phyloP scores from a whole-genome alignment of 805 yeast species.

The Candida takata region DNA sequence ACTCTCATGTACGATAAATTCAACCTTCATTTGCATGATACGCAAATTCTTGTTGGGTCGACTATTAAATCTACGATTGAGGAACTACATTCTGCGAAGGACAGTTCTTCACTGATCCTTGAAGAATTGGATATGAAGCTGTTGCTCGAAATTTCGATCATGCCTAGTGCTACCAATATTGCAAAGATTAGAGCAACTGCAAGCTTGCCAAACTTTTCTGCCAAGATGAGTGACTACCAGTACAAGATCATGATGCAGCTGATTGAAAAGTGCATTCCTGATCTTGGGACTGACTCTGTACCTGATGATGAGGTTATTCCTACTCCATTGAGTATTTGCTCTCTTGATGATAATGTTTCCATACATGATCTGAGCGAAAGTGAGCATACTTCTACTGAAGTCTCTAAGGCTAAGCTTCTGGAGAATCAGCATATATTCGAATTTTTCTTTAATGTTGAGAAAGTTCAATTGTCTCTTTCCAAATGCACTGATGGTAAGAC shows the following conservation, averaged over 20 bases:
- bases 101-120: conserved; percentile 47
- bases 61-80: conserved; percentile 70
- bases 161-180: conserved; percentile 70
- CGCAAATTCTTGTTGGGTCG: conserved; percentile 85
- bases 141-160: conserved; percentile 71
- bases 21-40: conserved; percentile 67
- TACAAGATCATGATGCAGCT: conserved; percentile 82
- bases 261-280: conserved; percentile 63
- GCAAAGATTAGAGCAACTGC: conserved; percentile 73
- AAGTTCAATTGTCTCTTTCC: conserved; percentile 52
- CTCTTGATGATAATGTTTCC: conserved; percentile 6
- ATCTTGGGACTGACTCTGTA: conserved; percentile 21
- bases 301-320: conserved; percentile 31
- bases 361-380: conserved; percentile 10
- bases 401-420: background rate
- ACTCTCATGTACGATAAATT: conserved; percentile 88
- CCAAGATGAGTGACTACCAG: conserved; percentile 80
- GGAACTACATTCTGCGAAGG: conserved; percentile 47
- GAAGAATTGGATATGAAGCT: conserved; percentile 73
- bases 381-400: background rate
- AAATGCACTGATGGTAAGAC: conserved; percentile 61
- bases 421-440: conserved; percentile 60
- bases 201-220: conserved; percentile 61
- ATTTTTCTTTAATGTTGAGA: conserved; percentile 60
- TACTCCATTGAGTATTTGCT: conserved; percentile 13